Evolutionary conservation across 805 yeast species (phyloP), one percentile per base, ranked within the genome.

Genomic region (Candida oleophila): DNA sequence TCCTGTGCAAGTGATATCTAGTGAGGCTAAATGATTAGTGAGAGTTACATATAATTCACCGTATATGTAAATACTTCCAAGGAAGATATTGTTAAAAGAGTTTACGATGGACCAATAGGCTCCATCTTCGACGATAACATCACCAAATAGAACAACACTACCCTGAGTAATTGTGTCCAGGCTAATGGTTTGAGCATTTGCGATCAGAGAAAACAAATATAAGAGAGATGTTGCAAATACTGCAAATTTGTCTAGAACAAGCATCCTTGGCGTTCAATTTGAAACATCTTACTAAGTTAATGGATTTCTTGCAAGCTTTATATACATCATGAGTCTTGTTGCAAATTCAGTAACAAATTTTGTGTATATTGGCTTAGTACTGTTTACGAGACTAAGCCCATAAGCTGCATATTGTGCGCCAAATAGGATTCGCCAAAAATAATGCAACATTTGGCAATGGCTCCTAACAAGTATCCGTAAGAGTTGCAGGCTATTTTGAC

Each of bases 41-140:
- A 57, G 46, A 11, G 59, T 32, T 22, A 59, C 44, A 36, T 53
- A 57, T 22, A 57, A 52, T 5, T 47, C 53, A 22, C 56, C 60
- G 20, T 55, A 43, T 25, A 48, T 48, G 12, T 19, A 43, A 30
- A 55, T 22, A n/a, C 47, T 21, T 19, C 61, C 60, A 15, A 39
- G 19, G 22, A 57, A 45, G 16, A 42, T 14, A 7, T 53, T 36
- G 8, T 47, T 8, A 9, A 16, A 25, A 8, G 43, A 25, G 20
- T 41, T 28, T 43, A 53, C 36, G 37, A 57, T 53, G 9, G 58
- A 54, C 55, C 53, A 57, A 33, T 49, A 55, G 18, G 42, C 58
- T 38, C 49, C 51, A 3, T 49, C 32, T 19, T 42, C 47, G 22
- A 52, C 45, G 11, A 46, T 44, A n/a, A 45, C 35, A 36, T 40